Evolutionary conservation across 768 basidiomycete genomes (phyloP).

Genomic region (Russula sp.): DNA sequence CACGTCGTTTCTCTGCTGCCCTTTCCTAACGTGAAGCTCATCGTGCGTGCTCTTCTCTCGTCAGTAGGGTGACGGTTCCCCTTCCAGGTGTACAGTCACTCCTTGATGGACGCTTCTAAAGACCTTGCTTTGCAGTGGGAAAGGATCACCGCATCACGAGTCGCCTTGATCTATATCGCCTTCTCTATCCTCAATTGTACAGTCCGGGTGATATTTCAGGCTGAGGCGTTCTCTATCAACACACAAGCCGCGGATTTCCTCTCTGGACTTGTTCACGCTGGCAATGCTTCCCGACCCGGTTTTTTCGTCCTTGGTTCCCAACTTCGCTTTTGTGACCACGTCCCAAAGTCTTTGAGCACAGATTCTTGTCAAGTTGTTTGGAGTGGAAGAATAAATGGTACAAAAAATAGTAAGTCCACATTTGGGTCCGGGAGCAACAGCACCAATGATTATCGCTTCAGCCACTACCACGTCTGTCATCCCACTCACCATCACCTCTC

Average conservation of each 20-base stretch:
- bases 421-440: slow-evolving; percentile 18
- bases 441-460: slow-evolving; percentile 2
- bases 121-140: slow-evolving; percentile 43
- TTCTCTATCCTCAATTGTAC: slow-evolving; percentile 62
- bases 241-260: slow-evolving; percentile 48
- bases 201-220: slow-evolving; percentile 63
- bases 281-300: slow-evolving; percentile 39
- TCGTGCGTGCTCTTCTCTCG: slow-evolving; percentile 35
- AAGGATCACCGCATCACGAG: slow-evolving; percentile 58
- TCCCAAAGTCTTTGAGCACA: slow-evolving; percentile 34
- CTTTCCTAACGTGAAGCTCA: slow-evolving; percentile 36
- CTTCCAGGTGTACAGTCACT: neutral
- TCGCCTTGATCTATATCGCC: slow-evolving; percentile 57
- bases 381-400: slow-evolving; percentile 31
- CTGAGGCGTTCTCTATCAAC: slow-evolving; percentile 58
- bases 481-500: neutral
- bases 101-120: neutral
- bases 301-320: slow-evolving; percentile 47
- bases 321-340: slow-evolving; percentile 51
- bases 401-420: neutral
- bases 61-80: neutral
- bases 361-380: slow-evolving; percentile 49
- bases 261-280: slow-evolving; percentile 41
- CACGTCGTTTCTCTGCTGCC: slow-evolving; percentile 33
- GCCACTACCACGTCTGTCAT: neutral